Conservation (phyloP, 768 basidiomycete species). For the Agaricus sinodeliciosus region DNA sequence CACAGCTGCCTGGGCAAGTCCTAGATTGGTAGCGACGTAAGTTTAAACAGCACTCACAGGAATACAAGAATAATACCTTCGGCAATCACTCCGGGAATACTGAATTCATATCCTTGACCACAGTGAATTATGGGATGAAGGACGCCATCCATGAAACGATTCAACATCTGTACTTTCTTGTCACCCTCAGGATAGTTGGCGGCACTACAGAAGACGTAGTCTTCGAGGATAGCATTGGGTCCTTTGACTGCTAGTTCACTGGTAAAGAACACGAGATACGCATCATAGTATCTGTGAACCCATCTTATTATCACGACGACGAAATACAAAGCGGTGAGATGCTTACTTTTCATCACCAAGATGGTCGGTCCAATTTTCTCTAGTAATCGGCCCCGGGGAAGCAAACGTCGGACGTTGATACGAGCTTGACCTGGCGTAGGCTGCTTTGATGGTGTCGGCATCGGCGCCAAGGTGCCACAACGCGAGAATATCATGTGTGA, state of each 20-base stretch:
- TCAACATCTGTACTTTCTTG: conserved; percentile 34
- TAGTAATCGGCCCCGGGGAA: conserved; percentile 40
- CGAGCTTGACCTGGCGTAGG: conserved; percentile 28
- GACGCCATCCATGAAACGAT: conserved; percentile 46
- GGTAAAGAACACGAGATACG: conserved; percentile 53
- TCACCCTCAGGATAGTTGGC: conserved; percentile 34
- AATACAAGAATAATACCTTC: conserved; percentile 39
- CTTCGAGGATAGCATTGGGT: conserved; percentile 41
- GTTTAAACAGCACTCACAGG: neutral
- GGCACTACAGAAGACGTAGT: conserved; percentile 49
- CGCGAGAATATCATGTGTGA: conserved; percentile 51
- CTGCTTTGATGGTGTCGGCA: conserved; percentile 27
- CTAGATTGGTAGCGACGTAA: conserved; percentile 21
- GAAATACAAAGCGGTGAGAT: neutral
- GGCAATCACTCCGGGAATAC: conserved; percentile 46
- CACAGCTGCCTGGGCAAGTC: conserved; percentile 50
- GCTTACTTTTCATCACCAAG: conserved; percentile 48
- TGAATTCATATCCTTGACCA: conserved; percentile 60
- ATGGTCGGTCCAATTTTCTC: conserved; percentile 45
- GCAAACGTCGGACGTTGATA: conserved; percentile 30
- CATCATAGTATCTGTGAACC: conserved; percentile 44
- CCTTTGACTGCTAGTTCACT: conserved; percentile 35
- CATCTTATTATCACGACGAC: neutral
- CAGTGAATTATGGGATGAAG: conserved; percentile 61
- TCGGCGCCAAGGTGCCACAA: conserved; percentile 57